Evolutionary conservation across 371 early-diverging fungal species (phyloP).

Genomic region (Sporodiniella umbellata): DNA sequence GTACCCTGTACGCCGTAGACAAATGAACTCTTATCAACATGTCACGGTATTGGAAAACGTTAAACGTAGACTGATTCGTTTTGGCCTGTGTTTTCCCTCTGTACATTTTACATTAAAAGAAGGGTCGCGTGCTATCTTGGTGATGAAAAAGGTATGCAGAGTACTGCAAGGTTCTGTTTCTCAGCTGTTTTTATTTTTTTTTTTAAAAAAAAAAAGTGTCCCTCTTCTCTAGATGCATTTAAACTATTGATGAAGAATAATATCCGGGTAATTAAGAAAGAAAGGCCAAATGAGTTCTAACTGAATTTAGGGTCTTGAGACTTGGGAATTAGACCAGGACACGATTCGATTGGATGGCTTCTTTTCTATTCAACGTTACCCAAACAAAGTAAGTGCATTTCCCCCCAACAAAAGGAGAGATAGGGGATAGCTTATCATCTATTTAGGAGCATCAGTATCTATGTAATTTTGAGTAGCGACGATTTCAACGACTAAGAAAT

Average conservation of each 20-base stretch:
- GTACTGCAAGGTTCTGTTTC: slow-evolving; percentile 36
- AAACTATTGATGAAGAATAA: slow-evolving; percentile 33
- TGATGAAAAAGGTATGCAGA: too few relatives aligned
- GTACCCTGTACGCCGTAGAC: slow-evolving; percentile 61
- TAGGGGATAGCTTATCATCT: too few relatives aligned
- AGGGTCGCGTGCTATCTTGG: slow-evolving; percentile 16
- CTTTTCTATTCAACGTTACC: slow-evolving; percentile 38
- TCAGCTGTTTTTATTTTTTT: slow-evolving; percentile 1
- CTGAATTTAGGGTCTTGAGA: slow-evolving; percentile 19
- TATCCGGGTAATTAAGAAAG: slow-evolving; percentile 20
- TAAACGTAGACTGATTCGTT: slow-evolving; percentile 44
- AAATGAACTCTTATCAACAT: slow-evolving; percentile 23
- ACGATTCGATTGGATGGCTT: slow-evolving; percentile 29
- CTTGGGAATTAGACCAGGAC: slow-evolving; percentile 20
- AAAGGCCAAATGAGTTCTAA: neutral
- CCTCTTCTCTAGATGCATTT: slow-evolving; percentile 23
- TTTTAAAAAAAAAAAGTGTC: slow-evolving; percentile 11
- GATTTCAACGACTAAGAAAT: neutral
- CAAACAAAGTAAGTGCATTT: slow-evolving; percentile 39
- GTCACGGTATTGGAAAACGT: slow-evolving; percentile 38
- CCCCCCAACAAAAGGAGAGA: neutral
- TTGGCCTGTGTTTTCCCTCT: slow-evolving; percentile 47
- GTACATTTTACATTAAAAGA: slow-evolving; percentile 49
- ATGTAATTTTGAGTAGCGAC: too few relatives aligned
- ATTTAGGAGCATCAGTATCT: slow-evolving; percentile 40